phyloP scores from a whole-genome alignment of 208 protist species.

The Crithidia brevicula region DNA sequence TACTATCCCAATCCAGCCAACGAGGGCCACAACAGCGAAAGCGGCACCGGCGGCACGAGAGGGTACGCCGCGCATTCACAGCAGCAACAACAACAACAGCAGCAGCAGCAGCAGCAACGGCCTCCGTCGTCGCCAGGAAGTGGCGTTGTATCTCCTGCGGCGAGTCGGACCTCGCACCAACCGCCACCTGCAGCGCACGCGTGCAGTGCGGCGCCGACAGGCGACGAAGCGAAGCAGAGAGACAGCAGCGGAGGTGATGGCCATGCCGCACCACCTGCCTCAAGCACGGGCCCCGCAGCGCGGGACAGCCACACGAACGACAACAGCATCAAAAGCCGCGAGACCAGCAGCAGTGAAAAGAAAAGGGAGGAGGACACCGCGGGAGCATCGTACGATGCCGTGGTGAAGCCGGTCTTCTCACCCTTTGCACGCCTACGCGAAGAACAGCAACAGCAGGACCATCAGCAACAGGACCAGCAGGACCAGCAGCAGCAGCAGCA shows the following conservation, averaged over 20 bases:
- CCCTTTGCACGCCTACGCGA: background rate
- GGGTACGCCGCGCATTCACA: too few species aligned
- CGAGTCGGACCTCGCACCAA: too few species aligned
- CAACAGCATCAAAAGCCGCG: background rate
- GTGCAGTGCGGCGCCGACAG: too few species aligned
- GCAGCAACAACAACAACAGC: background rate
- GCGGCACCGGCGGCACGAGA: background rate
- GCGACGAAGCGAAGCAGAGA: too few species aligned
- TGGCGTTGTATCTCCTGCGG: too few species aligned
- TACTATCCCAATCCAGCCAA: background rate
- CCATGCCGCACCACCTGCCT: too few species aligned
- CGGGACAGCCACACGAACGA: background rate
- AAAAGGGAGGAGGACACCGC: background rate
- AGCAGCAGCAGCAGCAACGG: background rate
- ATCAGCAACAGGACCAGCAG: background rate
- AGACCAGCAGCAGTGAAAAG: background rate
- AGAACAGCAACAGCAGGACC: background rate
- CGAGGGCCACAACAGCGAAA: background rate
- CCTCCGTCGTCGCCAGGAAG: too few species aligned
- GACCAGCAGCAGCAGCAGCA: conserved; percentile 10
- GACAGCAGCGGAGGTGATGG: too few species aligned
- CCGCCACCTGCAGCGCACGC: too few species aligned
- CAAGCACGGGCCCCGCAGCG: background rate
- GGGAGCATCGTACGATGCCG: background rate
- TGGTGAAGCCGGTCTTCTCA: conserved; percentile 11